Conservation (phyloP, 73 alveolate species). For the Durusdinium trenchii region DNA sequence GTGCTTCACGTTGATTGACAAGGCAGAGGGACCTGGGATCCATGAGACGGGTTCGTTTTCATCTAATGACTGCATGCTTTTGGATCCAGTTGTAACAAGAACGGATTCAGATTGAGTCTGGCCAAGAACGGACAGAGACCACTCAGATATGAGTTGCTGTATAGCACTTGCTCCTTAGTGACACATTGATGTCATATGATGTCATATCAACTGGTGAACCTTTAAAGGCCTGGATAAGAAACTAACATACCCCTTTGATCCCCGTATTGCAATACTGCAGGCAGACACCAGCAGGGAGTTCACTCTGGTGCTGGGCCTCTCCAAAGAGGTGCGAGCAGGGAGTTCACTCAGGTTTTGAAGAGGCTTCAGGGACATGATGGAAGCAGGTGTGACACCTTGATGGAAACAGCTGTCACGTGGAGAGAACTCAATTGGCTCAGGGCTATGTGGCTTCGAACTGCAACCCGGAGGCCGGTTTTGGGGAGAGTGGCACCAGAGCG, state of each 20-base stretch:
- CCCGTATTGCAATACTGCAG: too few species aligned
- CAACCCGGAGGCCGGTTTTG: slow-evolving; percentile 43
- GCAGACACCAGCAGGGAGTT: slow-evolving; percentile 30
- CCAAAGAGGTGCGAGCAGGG: slow-evolving; percentile 27
- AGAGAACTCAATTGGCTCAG: background rate
- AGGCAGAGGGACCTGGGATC: background rate
- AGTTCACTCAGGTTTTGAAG: background rate
- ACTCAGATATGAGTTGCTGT: background rate
- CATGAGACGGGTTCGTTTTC: background rate
- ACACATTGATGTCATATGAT: too few species aligned
- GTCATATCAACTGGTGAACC: too few species aligned
- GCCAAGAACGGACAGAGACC: background rate
- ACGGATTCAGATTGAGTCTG: background rate
- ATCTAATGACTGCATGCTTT: background rate
- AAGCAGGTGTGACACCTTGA: background rate
- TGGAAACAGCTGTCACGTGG: background rate
- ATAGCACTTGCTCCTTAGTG: too few species aligned
- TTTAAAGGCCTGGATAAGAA: too few species aligned
- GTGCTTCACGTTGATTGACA: slow-evolving; percentile 5
- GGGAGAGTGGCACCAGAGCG: background rate
- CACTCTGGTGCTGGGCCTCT: slow-evolving; percentile 41
- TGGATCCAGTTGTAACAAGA: background rate
- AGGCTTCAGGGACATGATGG: background rate
- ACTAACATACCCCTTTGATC: too few species aligned
- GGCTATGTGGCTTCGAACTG: slow-evolving; percentile 53